Evolutionary conservation across 768 basidiomycete species (phyloP), one percentile per base, ranked within the genome.

Genomic region (Phaffia tasmanica): DNA sequence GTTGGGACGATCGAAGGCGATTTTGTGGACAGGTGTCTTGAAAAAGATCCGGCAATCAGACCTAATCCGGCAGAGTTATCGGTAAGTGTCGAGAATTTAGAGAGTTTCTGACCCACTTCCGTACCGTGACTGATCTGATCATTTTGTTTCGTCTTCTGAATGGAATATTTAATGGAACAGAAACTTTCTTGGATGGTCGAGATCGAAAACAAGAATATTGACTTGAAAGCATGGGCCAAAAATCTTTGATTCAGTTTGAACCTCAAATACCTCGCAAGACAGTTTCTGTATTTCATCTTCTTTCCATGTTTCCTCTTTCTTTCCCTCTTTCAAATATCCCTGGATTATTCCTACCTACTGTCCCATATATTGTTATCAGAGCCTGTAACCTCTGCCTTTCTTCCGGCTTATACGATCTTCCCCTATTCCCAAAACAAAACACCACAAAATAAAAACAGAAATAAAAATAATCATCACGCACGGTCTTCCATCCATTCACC

Each of bases 11-110:
- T 85, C 1, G 85, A 87, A 66, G 86, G 85, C 47, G 81, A 81
- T 62, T 98, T 99, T 70, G 84, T 98, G 55, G 87, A 95, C 74
- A 85, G 83, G 57, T 98, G 92, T 78, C 76, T 98, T 77, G 72
- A 86, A 75, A 99, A 99, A 79, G 89, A 97, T 74, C 91, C 90
- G 6, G 85, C 86, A 65, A 79, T 78, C 69, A 80, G 94, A 73
- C 85, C 81, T 78, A 88, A 89, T 35, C 92, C 93, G 8, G 92
- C 90, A 75, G 89, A 94, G 72, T 77, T 97, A 23, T 64, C 79
- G 70, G 79, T 78, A 62, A 71, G 77, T 77, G 30, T 50, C 32
- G 14, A 2, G 11, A 42, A 42, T 42, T 11, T 11, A 42, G 35
- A 42, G 35, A 7, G 2, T 27, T 49, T 25, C 64, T 30, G 3